Percentiles rank a stretch among this genome's conserved stretches.
Evolutionary conservation across 2,329 filamentous ascomycete species (phyloP).

Genomic region (Epichloe uncinata): DNA sequence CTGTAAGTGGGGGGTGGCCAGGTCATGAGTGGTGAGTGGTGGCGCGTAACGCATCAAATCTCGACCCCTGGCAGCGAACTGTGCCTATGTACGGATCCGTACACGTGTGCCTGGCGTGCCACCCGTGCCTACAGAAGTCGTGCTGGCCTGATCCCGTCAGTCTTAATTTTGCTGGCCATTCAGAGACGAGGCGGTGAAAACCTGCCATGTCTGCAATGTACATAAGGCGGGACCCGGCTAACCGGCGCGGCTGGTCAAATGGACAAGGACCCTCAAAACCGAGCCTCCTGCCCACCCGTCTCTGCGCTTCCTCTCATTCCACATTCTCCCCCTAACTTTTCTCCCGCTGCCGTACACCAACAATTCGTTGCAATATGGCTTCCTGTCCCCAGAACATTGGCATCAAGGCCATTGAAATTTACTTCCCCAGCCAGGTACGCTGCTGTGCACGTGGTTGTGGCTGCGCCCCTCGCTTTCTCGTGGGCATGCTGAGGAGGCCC

Average conservation of each 20-base stretch:
- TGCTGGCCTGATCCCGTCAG: too few species aligned
- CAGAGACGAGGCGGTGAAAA: conserved; percentile 10
- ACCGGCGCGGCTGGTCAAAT: too few species aligned
- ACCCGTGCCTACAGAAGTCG: too few species aligned
- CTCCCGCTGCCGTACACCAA: background rate
- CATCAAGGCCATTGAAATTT: conserved; percentile 88
- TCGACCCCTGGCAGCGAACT: too few species aligned
- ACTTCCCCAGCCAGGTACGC: conserved; percentile 73
- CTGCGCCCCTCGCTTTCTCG: conserved; percentile 2
- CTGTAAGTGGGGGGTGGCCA: too few species aligned
- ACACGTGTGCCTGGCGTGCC: too few species aligned
- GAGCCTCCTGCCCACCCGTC: conserved; percentile 4
- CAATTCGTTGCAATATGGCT: conserved; percentile 43
- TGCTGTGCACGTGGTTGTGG: too few species aligned
- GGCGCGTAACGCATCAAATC: background rate
- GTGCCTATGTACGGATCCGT: too few species aligned
- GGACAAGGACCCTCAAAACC: conserved; percentile 2
- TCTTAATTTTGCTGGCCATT: background rate
- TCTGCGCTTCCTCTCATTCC: background rate
- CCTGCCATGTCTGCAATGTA: background rate
- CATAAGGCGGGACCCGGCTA: too few species aligned
- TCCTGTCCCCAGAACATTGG: conserved; percentile 74
- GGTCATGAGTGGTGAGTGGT: background rate
- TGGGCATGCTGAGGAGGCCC: background rate
- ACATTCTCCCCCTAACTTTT: background rate